Base-by-base conservation (phyloP, 768 basidiomycete species). In the Paxillus rubicundulus region DNA sequence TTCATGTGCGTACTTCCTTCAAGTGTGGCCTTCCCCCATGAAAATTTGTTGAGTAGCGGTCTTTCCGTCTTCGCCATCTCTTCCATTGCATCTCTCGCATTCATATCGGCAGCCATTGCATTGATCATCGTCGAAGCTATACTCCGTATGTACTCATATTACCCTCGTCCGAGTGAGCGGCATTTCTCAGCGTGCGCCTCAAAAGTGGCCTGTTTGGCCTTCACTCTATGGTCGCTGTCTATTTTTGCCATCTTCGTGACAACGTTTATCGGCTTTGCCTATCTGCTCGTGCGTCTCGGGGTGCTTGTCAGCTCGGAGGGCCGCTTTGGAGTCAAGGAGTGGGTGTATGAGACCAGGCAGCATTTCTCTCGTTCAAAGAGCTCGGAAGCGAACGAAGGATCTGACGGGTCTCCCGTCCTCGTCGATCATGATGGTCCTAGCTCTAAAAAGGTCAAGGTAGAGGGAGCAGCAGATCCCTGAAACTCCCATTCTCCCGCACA, bases 1-100 rank as follows among this genome's bases (percentile, higher is more conserved):
- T 79, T 78, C 52, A 49, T 75, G 77, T 79, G 50, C 34, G 77
- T 60, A 10, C 27, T 20, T 47, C 4, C 17, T n/a, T 43, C 18
- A n/a, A 42, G 12, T 27, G 38, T 24, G 43, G 53, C 65, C 61
- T 39, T 48, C 39, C 3, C 37, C 49, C 36, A 53, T 13, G 10
- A 12, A 20, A n/a, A 13, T 49, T 41, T 49, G 38, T 12, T 37
- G 12, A 13, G 21, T 33, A 67, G 66, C 30, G 70, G 68, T 21
- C 52, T 71, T 27, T 71, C 70, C 28, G 59, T 77, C 5, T 61
- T 79, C 45, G 66, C 67, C 40, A 52, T 72, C 33, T 63, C 70
- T n/a, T 59, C 67, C 34, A 70, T 71, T 44, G 54, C 67, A 46
- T 71, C 73, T 53, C 30, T 77, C 42, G 76, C 73, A 17, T 38